Base-by-base conservation (phyloP, 345 rosid genomes). In the Erucastrum elatum region DNA sequence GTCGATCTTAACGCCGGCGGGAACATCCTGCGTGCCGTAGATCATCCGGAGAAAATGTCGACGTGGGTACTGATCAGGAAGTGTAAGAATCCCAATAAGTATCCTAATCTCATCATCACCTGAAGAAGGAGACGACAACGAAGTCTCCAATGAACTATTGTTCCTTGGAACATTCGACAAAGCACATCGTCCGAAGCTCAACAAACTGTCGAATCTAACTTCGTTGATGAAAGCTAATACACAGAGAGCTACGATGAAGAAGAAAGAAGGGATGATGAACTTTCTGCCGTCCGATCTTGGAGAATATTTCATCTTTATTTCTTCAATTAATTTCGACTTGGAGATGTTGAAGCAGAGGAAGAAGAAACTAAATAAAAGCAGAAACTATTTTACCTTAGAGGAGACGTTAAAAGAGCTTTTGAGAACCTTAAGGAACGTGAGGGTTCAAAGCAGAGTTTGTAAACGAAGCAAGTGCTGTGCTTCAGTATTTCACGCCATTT, bases 21-120 rank as follows among this genome's bases (percentile, higher is more conserved):
- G 78, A 60, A 82, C 68, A 30, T 81, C 64, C 39, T 92, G 97
- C 4, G 89, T 85, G 6, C 97, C 93, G 66, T 90, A 92, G 67
- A 94, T 77, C 33, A 92, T 63, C 26, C 97, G 90, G 2, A 90
- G 83, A 71, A 90, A 88, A 79, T 92, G 85, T 2, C 98, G 88
- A 5, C 92, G 90, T 0, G 71, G 83, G 83, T 90, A 92, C 58
- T 90, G 94, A 69, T 94, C 93, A 0, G 98, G 94, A n/a, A 94
- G 88, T 0, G 97, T 94, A 9, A 85, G 80, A 67, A 94, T 83
- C 66, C 97, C 97, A 9, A 94, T 65, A 37, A 92, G 90, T n/a
- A 94, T 86, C 53, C 96, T 87, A 62, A 92, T 78, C 8, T 87
- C 87, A 17, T 76, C 82, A 2, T 64, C 82, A 4, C 53, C 75